Evolutionary conservation across 1,139 yeast genomes (phyloP).

Genomic region (Debaryomyces sp.): DNA sequence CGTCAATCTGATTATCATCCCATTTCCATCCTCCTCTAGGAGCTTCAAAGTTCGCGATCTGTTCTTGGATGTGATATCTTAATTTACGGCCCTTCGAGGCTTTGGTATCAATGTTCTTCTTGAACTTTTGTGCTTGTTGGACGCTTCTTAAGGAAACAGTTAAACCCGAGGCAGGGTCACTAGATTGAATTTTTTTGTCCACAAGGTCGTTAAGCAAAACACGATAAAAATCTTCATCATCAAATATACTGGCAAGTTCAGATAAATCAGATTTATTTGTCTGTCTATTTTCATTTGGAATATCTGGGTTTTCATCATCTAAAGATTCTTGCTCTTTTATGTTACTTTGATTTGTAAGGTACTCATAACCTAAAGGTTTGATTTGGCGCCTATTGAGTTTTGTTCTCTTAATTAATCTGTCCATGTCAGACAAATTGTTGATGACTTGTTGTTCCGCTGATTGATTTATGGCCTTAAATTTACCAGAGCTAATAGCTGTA

Average conservation of each 20-base stretch:
- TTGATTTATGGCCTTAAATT: slow-evolving; percentile 86
- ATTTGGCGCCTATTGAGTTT: slow-evolving; percentile 72
- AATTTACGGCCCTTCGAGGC: slow-evolving; percentile 95
- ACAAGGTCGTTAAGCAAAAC: slow-evolving; percentile 85
- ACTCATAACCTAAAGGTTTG: slow-evolving; percentile 59
- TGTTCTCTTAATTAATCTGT: slow-evolving; percentile 79
- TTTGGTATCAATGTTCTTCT: slow-evolving; percentile 83
- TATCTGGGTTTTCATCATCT: slow-evolving; percentile 37
- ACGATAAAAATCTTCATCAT: slow-evolving; percentile 94
- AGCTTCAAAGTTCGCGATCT: slow-evolving; percentile 85
- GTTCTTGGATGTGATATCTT: slow-evolving; percentile 84
- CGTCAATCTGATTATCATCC: slow-evolving; percentile 92
- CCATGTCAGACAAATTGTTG: slow-evolving; percentile 78
- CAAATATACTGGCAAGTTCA: slow-evolving; percentile 68
- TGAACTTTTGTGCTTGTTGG: slow-evolving; percentile 65
- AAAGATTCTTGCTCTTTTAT: slow-evolving; percentile 23
- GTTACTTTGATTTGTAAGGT: slow-evolving; percentile 20
- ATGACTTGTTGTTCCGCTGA: slow-evolving; percentile 84
- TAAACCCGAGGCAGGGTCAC: slow-evolving; percentile 45
- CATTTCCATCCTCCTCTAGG: slow-evolving; percentile 66
- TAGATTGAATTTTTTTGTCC: slow-evolving; percentile 65
- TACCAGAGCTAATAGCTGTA: slow-evolving; percentile 70
- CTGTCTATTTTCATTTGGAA: slow-evolving; percentile 30
- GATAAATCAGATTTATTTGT: slow-evolving; percentile 41
- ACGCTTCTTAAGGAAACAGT: slow-evolving; percentile 57